Percentiles rank a stretch among this genome's conserved stretches.
Evolutionary conservation across 2,329 filamentous ascomycete species (phyloP).

Genomic region (Colletotrichum magnum): DNA sequence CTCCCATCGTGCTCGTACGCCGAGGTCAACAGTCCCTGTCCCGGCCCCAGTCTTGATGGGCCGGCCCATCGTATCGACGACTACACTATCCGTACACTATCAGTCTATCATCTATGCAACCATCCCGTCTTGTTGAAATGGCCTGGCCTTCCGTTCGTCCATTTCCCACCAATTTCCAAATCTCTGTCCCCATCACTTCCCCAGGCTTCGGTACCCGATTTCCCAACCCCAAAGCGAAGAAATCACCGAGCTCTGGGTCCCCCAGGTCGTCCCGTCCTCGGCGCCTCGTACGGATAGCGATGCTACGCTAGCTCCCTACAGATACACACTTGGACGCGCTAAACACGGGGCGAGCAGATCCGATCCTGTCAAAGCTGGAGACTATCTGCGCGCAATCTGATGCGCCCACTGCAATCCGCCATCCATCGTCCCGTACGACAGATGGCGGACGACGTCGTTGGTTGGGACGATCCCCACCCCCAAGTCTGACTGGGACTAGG

Average conservation of each 20-base stretch:
- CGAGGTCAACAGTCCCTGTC: slow-evolving; percentile 13
- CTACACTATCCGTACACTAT: background rate
- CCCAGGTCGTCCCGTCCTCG: slow-evolving; percentile 38
- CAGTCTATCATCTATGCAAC: background rate
- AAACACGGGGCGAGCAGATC: slow-evolving; percentile 36
- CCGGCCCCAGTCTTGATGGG: background rate
- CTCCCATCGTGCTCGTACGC: slow-evolving; percentile 13
- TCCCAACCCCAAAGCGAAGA: slow-evolving; percentile 6
- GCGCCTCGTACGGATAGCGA: slow-evolving; percentile 30
- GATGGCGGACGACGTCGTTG: slow-evolving; percentile 14
- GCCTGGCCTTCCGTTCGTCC: slow-evolving; percentile 35
- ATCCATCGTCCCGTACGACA: slow-evolving; percentile 23
- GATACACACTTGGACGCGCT: slow-evolving; percentile 20
- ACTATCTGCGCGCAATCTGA: slow-evolving; percentile 25
- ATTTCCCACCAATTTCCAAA: slow-evolving; percentile 12
- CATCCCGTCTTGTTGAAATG: background rate
- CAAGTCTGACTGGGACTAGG: background rate
- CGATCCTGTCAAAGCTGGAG: slow-evolving; percentile 39
- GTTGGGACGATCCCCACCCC: slow-evolving; percentile 12
- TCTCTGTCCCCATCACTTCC: slow-evolving; percentile 21
- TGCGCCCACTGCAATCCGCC: slow-evolving; percentile 27
- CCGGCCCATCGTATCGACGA: background rate
- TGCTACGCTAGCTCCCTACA: slow-evolving; percentile 35
- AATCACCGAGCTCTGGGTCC: slow-evolving; percentile 32
- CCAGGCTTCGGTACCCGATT: background rate